A percentile compares a stretch with the other conserved stretches of the same genome.
Evolutionary conservation across 495 filamentous ascomycete genomes (phyloP).

Genomic region (Thermochaetoides thermophila): DNA sequence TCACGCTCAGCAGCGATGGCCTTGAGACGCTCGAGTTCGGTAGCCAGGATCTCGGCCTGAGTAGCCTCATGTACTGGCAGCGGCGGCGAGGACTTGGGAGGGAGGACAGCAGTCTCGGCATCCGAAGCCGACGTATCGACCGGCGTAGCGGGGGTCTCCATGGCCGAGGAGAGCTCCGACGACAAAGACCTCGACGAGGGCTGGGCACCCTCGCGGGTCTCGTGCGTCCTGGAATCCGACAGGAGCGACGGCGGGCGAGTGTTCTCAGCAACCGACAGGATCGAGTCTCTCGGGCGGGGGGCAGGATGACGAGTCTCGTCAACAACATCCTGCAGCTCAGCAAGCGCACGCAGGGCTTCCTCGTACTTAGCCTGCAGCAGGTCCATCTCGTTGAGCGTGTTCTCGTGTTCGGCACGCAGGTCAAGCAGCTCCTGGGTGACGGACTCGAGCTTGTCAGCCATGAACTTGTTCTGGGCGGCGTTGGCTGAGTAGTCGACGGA

Average conservation of each 20-base stretch:
- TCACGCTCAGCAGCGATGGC: constrained; percentile 62
- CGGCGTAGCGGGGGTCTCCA: constrained; percentile 58
- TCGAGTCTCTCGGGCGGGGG: constrained; percentile 33
- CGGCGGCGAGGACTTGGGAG: constrained; percentile 21
- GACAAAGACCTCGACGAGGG: constrained; percentile 87
- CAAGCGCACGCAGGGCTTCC: constrained; percentile 65
- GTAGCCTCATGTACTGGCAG: too few relatives aligned
- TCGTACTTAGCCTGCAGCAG: constrained; percentile 80
- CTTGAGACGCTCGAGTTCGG: constrained; percentile 59
- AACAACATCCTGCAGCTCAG: constrained; percentile 68
- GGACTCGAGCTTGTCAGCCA: constrained; percentile 84
- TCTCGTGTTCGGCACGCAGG: constrained; percentile 78
- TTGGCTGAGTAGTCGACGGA: constrained; percentile 37
- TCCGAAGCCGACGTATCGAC: constrained; percentile 44
- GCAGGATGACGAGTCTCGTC: constrained; percentile 64
- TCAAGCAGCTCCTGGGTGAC: constrained; percentile 88
- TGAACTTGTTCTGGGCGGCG: constrained; percentile 69
- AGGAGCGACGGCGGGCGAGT: constrained; percentile 83
- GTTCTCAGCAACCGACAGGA: constrained; percentile 40
- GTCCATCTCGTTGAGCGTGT: constrained; percentile 66
- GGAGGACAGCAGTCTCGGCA: constrained; percentile 32
- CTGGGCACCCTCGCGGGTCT: constrained; percentile 60
- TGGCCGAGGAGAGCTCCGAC: constrained; percentile 88
- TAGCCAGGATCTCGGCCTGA: constrained; percentile 26
- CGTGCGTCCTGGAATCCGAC: constrained; percentile 64